Base-by-base conservation (phyloP, 2,329 filamentous ascomycete genomes). In the Annulohypoxylon truncatum region DNA sequence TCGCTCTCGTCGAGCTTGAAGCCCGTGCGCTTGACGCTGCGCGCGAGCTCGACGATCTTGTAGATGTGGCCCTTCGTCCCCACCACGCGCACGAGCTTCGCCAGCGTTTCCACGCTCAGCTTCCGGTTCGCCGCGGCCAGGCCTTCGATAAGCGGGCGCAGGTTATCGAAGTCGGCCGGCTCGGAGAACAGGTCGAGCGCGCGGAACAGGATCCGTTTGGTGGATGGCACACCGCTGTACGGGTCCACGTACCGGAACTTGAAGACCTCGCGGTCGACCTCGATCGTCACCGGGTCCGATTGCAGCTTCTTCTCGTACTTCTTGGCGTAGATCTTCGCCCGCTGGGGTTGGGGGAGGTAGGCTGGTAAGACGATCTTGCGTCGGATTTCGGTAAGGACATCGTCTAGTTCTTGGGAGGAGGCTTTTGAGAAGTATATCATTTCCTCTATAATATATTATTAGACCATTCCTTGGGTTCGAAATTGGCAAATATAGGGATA, bases 291-390 rank as follows among this genome's bases (percentile, higher is more conserved):
- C 35, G 87, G 85, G 74, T 89, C 86, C 33, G 80, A 77, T 64
- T 84, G 78, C 40, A 91, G 82, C 63, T 77, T 77, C 68, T 82
- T 78, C 68, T 81, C 78, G 76, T 83, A 80, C 66, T 81, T 82
- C 12, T 74, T 68, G 63, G 81, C 79, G 78, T 82, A 84, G 71
- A 91, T 77, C 64, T 85, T 81, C 70, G 84, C 80, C 71, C 82
- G 84, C 78, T 90, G 85, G 53, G 79, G 77, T 26, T 75, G 61
- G 20, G 83, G 81, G 26, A 92, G 85, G 74, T 88, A 85, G 29
- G 82, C 78, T n/a, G 89, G 89, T 42, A 91, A 78, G 75, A 91
- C 85, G 76, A 89, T 83, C 70, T 85, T 85, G 47, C 83, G 78
- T 68, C 89, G 87, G 74, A 91, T 83, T 20, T 73, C 77, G 40